Evolutionary conservation across 805 yeast species (phyloP).

Genomic region (Barnettozyma sp.): DNA sequence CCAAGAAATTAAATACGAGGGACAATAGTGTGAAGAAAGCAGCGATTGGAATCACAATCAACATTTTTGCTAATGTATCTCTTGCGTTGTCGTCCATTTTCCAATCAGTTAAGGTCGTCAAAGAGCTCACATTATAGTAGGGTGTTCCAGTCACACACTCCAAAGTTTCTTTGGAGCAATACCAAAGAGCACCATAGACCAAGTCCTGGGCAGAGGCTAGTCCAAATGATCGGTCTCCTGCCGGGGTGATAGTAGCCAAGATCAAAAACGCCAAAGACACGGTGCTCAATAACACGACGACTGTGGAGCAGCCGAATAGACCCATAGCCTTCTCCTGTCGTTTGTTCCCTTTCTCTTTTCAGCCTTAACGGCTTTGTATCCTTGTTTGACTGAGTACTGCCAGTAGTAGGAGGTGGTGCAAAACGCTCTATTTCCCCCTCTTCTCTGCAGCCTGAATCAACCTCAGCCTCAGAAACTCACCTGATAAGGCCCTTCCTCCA

Average conservation of each 20-base stretch:
- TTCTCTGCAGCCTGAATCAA: too few species aligned
- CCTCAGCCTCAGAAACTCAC: too few species aligned
- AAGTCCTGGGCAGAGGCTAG: conserved; percentile 41
- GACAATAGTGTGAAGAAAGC: conserved; percentile 53
- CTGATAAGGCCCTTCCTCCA: too few species aligned
- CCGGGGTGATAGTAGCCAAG: conserved; percentile 54
- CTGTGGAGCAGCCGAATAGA: conserved; percentile 34
- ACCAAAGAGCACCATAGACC: conserved; percentile 63
- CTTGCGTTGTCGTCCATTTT: conserved; percentile 39
- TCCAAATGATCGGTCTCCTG: conserved; percentile 43
- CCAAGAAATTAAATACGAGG: conserved; percentile 30
- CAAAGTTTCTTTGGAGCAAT: conserved; percentile 34
- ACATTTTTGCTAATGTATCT: conserved; percentile 43
- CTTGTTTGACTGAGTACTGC: too few species aligned
- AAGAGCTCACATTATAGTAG: conserved; percentile 28
- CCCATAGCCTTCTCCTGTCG: too few species aligned
- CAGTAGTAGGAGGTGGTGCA: too few species aligned
- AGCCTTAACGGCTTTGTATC: too few species aligned
- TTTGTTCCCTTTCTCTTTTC: too few species aligned
- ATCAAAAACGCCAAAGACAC: conserved; percentile 57
- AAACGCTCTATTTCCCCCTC: too few species aligned
- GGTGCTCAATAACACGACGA: conserved; percentile 39
- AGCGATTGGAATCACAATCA: conserved; percentile 60
- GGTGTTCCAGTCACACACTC: conserved; percentile 42
- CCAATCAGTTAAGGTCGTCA: conserved; percentile 39